A percentile compares a stretch with the other conserved stretches of the same genome.
These are phyloP conservation scores for Auricularia sp. DNA, from an alignment of 768 basidiomycete genomes.

Conservation along the genomic window DNA sequence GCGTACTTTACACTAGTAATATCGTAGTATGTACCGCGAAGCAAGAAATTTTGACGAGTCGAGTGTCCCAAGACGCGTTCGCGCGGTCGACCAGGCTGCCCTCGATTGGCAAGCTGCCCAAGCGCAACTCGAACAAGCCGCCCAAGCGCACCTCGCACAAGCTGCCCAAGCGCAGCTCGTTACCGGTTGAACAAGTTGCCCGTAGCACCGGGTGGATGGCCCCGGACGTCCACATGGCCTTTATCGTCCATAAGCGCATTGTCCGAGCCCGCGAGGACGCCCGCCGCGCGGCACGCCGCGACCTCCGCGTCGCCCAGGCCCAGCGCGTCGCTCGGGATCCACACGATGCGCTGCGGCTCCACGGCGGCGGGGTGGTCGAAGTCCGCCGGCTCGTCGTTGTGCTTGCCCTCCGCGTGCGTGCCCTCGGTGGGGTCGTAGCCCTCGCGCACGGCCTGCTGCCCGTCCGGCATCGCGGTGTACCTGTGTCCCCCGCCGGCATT, in stretches of 20 bases:
- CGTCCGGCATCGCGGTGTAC: slow-evolving; percentile 7
- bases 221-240: slow-evolving; percentile 47
- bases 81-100: too few relatives aligned
- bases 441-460: background rate
- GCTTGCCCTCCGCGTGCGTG: slow-evolving; percentile 13
- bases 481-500: slow-evolving; percentile 6
- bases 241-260: slow-evolving; percentile 51
- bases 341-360: slow-evolving; percentile 65
- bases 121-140: background rate
- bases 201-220: slow-evolving; percentile 30
- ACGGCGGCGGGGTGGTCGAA: slow-evolving; percentile 83
- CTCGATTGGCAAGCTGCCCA: too few relatives aligned
- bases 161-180: background rate
- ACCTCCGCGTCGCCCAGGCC: slow-evolving; percentile 56
- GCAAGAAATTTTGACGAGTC: too few relatives aligned
- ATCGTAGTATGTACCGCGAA: too few relatives aligned
- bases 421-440: background rate
- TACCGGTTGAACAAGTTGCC: slow-evolving; percentile 1
- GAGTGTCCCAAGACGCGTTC: too few relatives aligned
- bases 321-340: slow-evolving; percentile 73
- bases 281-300: slow-evolving; percentile 38
- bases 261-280: slow-evolving; percentile 39
- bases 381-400: slow-evolving; percentile 21
- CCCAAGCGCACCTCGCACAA: background rate
- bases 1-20: too few relatives aligned